These are phyloP conservation scores for Fragilaria crotonensis DNA, from an alignment of 108 stramenopile genomes.

Conservation along the genomic window DNA sequence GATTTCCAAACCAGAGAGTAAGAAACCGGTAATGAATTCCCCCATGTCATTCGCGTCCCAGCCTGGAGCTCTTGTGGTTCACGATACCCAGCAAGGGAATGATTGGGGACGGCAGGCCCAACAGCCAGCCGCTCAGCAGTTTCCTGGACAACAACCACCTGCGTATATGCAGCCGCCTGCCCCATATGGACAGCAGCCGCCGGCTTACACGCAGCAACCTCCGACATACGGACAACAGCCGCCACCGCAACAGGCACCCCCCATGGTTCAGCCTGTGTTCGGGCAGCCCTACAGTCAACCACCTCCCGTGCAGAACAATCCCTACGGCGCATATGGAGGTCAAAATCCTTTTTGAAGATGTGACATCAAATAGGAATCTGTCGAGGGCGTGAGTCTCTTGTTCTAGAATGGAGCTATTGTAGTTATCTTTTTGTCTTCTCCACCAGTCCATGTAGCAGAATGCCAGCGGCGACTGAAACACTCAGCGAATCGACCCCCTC, in stretches of 20 bases:
- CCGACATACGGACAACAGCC: conserved; percentile 54
- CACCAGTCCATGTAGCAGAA: conserved; percentile 56
- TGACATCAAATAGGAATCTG: too few relatives aligned
- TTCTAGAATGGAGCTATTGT: neutral
- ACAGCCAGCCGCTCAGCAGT: conserved; percentile 5
- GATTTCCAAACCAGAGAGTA: conserved; percentile 5
- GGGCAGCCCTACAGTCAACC: conserved; percentile 10
- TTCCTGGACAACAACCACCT: conserved; percentile 22
- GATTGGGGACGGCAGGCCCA: conserved; percentile 48
- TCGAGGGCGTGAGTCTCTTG: too few relatives aligned
- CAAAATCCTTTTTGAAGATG: too few relatives aligned
- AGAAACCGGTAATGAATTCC: conserved; percentile 41
- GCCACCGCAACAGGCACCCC: conserved; percentile 16
- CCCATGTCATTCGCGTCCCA: conserved; percentile 15
- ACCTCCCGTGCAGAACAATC: neutral
- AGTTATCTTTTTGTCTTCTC: neutral
- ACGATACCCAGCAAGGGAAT: conserved; percentile 55
- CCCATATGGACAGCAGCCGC: conserved; percentile 23
- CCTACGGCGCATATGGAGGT: too few relatives aligned
- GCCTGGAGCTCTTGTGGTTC: conserved; percentile 57
- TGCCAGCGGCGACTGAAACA: conserved; percentile 62
- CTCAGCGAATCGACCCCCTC: conserved; percentile 61
- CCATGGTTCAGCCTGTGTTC: conserved; percentile 6
- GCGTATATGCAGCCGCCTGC: conserved; percentile 26
- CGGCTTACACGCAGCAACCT: conserved; percentile 30